phyloP scores from a whole-genome alignment of 1,139 yeast species.

The Scheffersomyces titani region DNA sequence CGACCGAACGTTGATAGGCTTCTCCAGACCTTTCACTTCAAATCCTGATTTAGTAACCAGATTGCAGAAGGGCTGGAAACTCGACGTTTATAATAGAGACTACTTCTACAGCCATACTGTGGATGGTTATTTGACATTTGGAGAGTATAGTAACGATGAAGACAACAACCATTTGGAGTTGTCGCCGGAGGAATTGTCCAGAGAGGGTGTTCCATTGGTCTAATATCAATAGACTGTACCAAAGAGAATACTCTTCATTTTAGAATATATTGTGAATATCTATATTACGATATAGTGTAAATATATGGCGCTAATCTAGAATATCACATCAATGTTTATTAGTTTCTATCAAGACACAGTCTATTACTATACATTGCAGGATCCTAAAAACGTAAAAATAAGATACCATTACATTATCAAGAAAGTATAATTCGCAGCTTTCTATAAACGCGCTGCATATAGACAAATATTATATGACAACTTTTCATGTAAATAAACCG shows the following conservation, averaged over 20 bases:
- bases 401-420: background rate
- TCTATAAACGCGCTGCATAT: background rate
- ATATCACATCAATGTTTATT: no score
- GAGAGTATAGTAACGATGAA: background rate
- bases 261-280: background rate
- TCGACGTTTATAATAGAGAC: background rate
- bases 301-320: no score
- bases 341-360: no score
- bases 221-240: background rate
- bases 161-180: background rate
- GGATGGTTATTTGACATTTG: background rate
- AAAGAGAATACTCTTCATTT: no score
- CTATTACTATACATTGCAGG: no score
- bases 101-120: conserved; percentile 2
- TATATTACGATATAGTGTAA: background rate
- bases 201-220: background rate
- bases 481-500: background rate
- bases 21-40: conserved; percentile 47
- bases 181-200: background rate
- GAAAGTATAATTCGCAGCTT: background rate
- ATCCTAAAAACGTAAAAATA: no score
- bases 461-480: background rate
- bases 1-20: conserved; percentile 38
- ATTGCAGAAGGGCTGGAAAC: conserved; percentile 27
- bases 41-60: conserved; percentile 51